Conservation (phyloP, 345 rosid species). For the Corchorus capsularis region DNA sequence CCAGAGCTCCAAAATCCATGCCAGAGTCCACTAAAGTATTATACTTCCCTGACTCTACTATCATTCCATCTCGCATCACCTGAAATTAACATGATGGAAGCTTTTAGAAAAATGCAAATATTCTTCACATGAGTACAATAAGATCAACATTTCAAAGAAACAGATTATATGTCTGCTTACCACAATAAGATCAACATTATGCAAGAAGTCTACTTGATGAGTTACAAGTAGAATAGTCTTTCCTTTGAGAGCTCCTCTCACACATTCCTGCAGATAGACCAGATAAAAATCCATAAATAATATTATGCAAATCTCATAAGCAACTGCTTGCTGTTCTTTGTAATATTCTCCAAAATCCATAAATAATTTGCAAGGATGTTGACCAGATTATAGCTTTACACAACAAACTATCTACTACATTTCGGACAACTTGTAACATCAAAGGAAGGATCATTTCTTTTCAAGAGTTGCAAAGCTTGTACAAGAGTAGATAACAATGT, state of each 20-base stretch:
- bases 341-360: too few species aligned
- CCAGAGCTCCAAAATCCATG: conserved; percentile 72
- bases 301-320: conserved; percentile 17
- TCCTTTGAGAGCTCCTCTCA: conserved; percentile 79
- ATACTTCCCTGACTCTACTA: conserved; percentile 87
- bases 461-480: not conserved
- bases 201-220: conserved; percentile 96
- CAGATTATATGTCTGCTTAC: conserved; percentile 34
- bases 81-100: conserved; percentile 26
- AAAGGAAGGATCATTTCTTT: not conserved
- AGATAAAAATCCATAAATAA: conserved; percentile 18
- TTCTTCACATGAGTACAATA: too few species aligned
- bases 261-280: conserved; percentile 62
- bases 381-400: not conserved
- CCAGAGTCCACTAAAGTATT: conserved; percentile 56
- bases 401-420: not conserved
- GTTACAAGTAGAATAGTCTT: conserved; percentile 91
- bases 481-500: conserved; percentile 1
- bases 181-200: conserved; percentile 78
- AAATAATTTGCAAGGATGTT: too few species aligned
- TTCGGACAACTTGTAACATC: not conserved
- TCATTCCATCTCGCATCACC: conserved; percentile 93
- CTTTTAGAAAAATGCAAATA: not conserved
- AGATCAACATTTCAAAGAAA: not conserved
- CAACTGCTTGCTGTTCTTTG: too few species aligned